These are phyloP conservation scores for Aspergillus sclerotioniger DNA, from an alignment of 495 filamentous ascomycete species.

Conservation along the genomic window DNA sequence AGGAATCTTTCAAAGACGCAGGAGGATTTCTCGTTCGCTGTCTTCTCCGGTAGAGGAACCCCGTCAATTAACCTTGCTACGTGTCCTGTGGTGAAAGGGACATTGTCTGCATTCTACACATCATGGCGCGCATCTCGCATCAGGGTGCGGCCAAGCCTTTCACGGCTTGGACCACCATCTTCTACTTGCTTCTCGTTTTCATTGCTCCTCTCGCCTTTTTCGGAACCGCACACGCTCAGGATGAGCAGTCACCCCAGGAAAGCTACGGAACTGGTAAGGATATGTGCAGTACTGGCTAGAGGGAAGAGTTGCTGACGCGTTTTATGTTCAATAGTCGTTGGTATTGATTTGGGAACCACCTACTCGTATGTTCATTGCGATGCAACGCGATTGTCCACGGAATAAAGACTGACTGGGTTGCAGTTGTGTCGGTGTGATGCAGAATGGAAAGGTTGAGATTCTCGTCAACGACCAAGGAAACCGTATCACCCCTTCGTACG, in stretches of 20 bases:
- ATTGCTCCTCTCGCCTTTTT: conserved; percentile 73
- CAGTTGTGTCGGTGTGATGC: conserved; percentile 96
- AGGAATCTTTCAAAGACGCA: neutral
- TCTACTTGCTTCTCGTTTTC: conserved; percentile 83
- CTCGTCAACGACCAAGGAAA: conserved; percentile 97
- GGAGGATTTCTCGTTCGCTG: too few relatives aligned
- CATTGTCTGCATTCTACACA: conserved; percentile 21
- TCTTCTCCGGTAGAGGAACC: too few relatives aligned
- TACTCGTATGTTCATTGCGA: conserved; percentile 63
- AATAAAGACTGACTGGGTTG: conserved; percentile 8
- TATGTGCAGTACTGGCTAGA: too few relatives aligned
- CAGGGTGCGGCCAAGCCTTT: conserved; percentile 50
- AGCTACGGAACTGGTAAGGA: conserved; percentile 69
- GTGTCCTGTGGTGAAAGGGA: conserved; percentile 16
- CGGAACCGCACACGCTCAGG: conserved; percentile 70
- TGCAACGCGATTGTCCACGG: neutral
- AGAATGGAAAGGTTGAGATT: conserved; percentile 97
- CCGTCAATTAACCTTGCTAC: neutral
- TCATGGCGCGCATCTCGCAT: conserved; percentile 49
- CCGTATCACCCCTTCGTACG: conserved; percentile 97
- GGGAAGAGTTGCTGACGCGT: neutral
- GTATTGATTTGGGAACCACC: conserved; percentile 98
- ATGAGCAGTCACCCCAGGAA: conserved; percentile 60
- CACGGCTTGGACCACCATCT: conserved; percentile 65
- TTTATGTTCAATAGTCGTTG: conserved; percentile 61